Conservation (phyloP, 768 basidiomycete genomes). For the Astraeus odoratus region DNA sequence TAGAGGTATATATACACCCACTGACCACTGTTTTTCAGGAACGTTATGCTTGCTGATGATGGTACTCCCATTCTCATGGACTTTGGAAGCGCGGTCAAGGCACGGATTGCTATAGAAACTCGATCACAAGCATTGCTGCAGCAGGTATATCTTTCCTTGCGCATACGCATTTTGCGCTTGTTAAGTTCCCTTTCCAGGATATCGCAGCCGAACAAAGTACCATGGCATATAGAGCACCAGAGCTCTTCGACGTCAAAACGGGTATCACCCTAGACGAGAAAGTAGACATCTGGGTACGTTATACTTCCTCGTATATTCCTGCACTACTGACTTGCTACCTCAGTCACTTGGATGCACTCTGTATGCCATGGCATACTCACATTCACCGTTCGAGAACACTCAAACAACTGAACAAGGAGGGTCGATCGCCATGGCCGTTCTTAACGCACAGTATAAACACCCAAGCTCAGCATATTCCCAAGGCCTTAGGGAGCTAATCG, state of each 20-base stretch:
- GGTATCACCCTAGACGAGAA: conserved; percentile 84
- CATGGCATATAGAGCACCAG: conserved; percentile 97
- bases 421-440: conserved; percentile 95
- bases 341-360: conserved; percentile 95
- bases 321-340: neutral
- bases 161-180: neutral
- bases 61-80: conserved; percentile 95
- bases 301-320: neutral
- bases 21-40: conserved; percentile 39
- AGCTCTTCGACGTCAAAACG: conserved; percentile 96
- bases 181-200: conserved; percentile 42
- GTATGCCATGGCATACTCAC: conserved; percentile 89
- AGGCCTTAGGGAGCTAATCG: conserved; percentile 75
- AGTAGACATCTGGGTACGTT: conserved; percentile 89
- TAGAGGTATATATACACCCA: neutral
- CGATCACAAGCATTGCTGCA: conserved; percentile 84
- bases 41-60: conserved; percentile 95
- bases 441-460: conserved; percentile 90
- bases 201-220: conserved; percentile 96
- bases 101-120: conserved; percentile 73
- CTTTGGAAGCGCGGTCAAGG: conserved; percentile 88
- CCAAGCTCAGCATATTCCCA: conserved; percentile 83
- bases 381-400: conserved; percentile 92
- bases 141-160: conserved; percentile 47
- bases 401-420: conserved; percentile 93